Evolutionary conservation across 306 rosid species (phyloP).

Genomic region (Gastrolobium villosum): DNA sequence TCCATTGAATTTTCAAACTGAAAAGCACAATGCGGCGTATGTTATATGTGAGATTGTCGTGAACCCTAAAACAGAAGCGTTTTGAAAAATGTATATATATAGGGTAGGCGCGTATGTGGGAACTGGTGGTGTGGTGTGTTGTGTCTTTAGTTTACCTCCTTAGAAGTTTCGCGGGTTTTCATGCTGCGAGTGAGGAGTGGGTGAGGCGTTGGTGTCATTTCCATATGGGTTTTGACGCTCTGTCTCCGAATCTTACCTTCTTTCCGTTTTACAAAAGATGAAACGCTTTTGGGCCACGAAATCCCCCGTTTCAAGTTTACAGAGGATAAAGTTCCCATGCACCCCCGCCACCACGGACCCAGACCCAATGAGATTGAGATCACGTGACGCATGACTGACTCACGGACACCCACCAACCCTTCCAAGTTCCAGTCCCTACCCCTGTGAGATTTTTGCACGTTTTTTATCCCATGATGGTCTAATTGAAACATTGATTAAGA

Average conservation of each 20-base stretch:
- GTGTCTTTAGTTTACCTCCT: not conserved
- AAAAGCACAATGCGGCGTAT: conserved; percentile 43
- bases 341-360: not conserved
- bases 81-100: not conserved
- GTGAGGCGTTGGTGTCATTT: conserved; percentile 9
- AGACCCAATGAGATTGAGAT: conserved; percentile 32
- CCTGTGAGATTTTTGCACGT: not conserved
- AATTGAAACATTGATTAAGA: too few relatives aligned
- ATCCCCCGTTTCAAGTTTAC: not conserved
- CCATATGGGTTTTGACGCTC: conserved; percentile 18
- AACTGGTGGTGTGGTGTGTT: not conserved
- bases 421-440: not conserved
- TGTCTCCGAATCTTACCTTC: not conserved
- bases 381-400: conserved; percentile 24
- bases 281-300: conserved; percentile 27
- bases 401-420: not conserved
- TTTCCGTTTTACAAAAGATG: not conserved
- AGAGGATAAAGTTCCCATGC: conserved; percentile 27
- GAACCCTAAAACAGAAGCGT: conserved; percentile 51
- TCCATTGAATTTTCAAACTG: conserved; percentile 65
- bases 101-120: conserved; percentile 16
- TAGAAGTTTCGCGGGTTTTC: conserved; percentile 73
- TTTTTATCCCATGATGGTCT: not conserved
- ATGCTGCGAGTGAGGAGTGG: not conserved
- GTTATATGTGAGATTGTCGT: not conserved